phyloP scores from a whole-genome alignment of 2,329 filamentous ascomycete species.

The Colletotrichum melonis region DNA sequence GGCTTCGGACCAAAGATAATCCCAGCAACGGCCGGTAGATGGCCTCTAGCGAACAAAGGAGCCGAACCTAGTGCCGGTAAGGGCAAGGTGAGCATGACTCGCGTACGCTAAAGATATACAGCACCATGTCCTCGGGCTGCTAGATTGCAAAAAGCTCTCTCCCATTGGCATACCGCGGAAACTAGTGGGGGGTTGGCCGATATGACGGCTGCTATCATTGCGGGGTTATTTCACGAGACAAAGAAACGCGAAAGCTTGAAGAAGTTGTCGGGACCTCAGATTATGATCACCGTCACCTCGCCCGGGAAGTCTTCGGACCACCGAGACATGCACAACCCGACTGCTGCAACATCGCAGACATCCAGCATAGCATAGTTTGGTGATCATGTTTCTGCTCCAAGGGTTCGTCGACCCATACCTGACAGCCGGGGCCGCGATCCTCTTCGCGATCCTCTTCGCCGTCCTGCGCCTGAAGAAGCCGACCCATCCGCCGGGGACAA shows the following conservation, averaged over 20 bases:
- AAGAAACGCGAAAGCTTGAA: conserved; percentile 8
- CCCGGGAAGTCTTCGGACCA: not conserved
- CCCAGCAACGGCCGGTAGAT: not conserved
- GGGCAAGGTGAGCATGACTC: not conserved
- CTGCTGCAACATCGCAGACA: not conserved
- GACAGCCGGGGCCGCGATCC: not conserved
- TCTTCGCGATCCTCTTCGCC: conserved; percentile 8
- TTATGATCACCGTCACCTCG: not conserved
- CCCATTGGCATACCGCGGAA: not conserved
- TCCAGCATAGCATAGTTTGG: too few relatives aligned
- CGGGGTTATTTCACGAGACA: conserved; percentile 8
- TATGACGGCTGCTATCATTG: conserved; percentile 5
- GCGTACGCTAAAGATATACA: not conserved
- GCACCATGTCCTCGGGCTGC: not conserved
- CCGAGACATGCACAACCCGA: not conserved
- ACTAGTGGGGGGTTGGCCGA: conserved; percentile 13
- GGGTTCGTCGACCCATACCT: conserved; percentile 17
- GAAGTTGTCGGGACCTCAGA: not conserved
- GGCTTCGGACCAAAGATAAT: not conserved
- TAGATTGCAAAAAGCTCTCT: not conserved
- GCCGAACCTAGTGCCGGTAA: not conserved
- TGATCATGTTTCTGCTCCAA: not conserved
- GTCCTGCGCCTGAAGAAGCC: not conserved
- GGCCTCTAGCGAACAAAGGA: not conserved
- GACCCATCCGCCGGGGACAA: conserved; percentile 22